Evolutionary conservation across 495 filamentous ascomycete species (phyloP), one percentile per base, ranked within the genome.

Genomic region (Podospora fimiseda): DNA sequence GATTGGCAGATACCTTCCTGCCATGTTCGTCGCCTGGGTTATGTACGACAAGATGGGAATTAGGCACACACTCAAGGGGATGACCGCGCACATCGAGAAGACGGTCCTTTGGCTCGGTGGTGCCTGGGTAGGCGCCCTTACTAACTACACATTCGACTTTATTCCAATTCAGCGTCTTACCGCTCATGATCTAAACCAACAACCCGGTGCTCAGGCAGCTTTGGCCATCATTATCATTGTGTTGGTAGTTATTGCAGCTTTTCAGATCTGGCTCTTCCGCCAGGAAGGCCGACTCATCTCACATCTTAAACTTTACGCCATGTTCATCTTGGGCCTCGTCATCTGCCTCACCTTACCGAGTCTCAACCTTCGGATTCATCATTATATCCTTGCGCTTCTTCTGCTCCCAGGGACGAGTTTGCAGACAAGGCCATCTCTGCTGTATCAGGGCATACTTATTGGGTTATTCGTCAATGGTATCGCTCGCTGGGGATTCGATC

Each of bases 381-480:
- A 98, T 66, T 98, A 98, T 59, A 86, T 98, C 57, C 78, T 98
- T 13, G 90, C 87, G 9, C 72, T 96, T 1, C 65, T 81, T 1
- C 78, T 97, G 0, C 81, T 95, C 13, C 90, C 88, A 0, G 89
- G 89, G 0, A 95, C 91, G 0, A 81, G 82, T 39, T 79, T 95
- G 45, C 89, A 92, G 50, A 96, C 86, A 2, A 79, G 92, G 0
- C 84, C 86, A 0, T 83, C 81, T 0, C 67, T 96, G 13, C 65
- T 93, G 8, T 95, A 88, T 55, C 90, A 95, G 60, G 92, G 92
- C 2, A 67, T 97, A n/a, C 71, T 97, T 1, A 65, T 97, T 6
- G 92, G 92, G 13, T 74, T 97, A 0, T 95, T 95, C 68, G 80
- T 94, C 70, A 96, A 97, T 61, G 92, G 92, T 15, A 80, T 90